A percentile compares a stretch with the other conserved stretches of the same genome.
These are phyloP conservation scores for Penicillium macrosclerotiorum DNA, from an alignment of 495 filamentous ascomycete genomes.

Conservation along the genomic window DNA sequence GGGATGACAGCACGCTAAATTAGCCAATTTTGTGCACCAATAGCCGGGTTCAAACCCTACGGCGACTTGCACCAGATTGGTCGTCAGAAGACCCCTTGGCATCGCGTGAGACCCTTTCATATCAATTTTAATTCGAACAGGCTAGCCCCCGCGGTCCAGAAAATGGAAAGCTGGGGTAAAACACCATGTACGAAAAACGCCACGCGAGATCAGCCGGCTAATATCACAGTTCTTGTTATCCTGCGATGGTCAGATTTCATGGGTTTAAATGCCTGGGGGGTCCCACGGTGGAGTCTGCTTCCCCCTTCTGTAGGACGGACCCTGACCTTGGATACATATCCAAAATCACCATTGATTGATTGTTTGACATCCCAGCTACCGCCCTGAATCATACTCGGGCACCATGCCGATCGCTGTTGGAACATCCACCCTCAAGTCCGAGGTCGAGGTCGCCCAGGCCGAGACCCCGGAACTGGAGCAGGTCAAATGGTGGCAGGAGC, in stretches of 20 bases:
- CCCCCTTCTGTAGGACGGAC: not conserved
- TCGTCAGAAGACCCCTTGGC: not conserved
- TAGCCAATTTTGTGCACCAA: slow-evolving; percentile 2
- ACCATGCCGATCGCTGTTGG: slow-evolving; percentile 15
- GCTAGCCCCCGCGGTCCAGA: not conserved
- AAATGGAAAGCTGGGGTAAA: slow-evolving; percentile 6
- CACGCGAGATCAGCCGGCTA: slow-evolving; percentile 5
- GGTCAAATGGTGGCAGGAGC: slow-evolving; percentile 59
- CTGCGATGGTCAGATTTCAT: slow-evolving; percentile 7
- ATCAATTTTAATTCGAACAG: not conserved
- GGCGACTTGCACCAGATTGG: not conserved
- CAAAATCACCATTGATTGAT: too few species aligned
- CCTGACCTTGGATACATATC: too few species aligned
- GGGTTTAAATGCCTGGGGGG: slow-evolving; percentile 3
- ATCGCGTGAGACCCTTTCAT: not conserved
- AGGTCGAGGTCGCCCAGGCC: slow-evolving; percentile 40
- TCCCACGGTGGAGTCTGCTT: not conserved
- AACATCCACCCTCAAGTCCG: slow-evolving; percentile 10
- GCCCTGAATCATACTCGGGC: not conserved
- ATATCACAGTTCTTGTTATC: slow-evolving; percentile 1
- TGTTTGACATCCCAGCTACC: not conserved
- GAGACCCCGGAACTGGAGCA: slow-evolving; percentile 55
- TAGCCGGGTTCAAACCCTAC: not conserved
- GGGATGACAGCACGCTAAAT: not conserved
- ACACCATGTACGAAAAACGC: slow-evolving; percentile 4